Evolutionary conservation across 805 yeast genomes (phyloP), one percentile per base, ranked within the genome.

Genomic region (Sugiyamaella floridensis): DNA sequence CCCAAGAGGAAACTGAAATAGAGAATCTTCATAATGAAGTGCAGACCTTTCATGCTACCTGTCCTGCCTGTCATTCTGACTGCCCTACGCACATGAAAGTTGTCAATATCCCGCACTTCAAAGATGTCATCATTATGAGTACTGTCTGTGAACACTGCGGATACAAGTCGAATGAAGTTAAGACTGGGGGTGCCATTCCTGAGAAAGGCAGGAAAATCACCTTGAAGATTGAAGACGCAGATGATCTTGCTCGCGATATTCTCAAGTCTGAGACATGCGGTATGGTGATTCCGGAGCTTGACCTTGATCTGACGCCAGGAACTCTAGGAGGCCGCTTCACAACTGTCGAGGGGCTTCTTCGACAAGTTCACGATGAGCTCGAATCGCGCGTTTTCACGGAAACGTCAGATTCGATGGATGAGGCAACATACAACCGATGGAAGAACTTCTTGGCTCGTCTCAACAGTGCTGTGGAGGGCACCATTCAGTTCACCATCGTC

Each of bases 251-350:
- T 40, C 82, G 99, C 73, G 99, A 93, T 68, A 85, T 93, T 53
- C 77, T 93, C 63, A 93, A 93, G 72, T 84, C 95, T 15, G 99
- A 93, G 73, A 86, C 97, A 12, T 92, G 98, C 73, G 85, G 89
- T 4, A 66, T 93, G 71, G 72, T 70, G 18, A 77, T 92, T 53
- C 98, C 99, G 4, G 99, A 93, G 71, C 76, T 93, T 56, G 81
- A 80, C 64, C 78, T 93, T 60, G 99, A 93, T 69, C 79, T 93
- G 63, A 88, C 90, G 14, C 90, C 96, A 42, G 99, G 99, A 55
- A 93, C 99, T 2, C 76, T 93, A 49, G 99, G 99, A 56, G 99
- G 99, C 53, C 80, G 99, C 67, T 93, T 93, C 75, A 93, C 99
- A 45, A 93, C 99, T 14, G 74, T 93, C 58, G 99, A 93, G 72